Evolutionary conservation across 73 alveolate genomes (phyloP), one percentile per base, ranked within the genome.

Genomic region (Effrenium voratum): DNA sequence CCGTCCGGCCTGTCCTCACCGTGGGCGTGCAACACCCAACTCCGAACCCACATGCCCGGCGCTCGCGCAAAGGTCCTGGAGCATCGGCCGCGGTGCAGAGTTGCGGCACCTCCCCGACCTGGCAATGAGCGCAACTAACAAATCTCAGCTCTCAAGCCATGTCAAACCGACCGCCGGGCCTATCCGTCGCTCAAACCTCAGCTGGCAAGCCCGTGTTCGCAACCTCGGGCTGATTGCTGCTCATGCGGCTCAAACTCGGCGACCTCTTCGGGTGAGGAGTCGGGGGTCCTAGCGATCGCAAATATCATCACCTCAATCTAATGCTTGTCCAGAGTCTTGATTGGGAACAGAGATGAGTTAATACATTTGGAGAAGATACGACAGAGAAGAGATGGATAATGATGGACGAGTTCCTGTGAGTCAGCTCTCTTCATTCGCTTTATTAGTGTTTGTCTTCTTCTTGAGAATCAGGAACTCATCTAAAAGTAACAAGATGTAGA

Each of bases 81-180:
- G 73, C 96, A 63, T 28, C 68, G 75, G 75, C 96, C 96, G 32
- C 44, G 73, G 87, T 90, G 96, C 96, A 68, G 63, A 4, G 87
- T 90, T 4, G 96, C 96, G 22, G 86, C 66, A 45, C 96, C 96
- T n/a, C 96, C 96, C 49, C 81, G 50, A 41, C 95, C 95, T 87
- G 32, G 24, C 59, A 47, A 6, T 0, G 72, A 52, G 84, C 12
- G 22, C 34, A 59, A n/a, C 22, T 59, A 3, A n/a, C 73, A 19
- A 59, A 12, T 6, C 34, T n/a, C n/a, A n/a, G n/a, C n/a, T n/a
- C n/a, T n/a, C n/a, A n/a, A n/a, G n/a, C n/a, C 28, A 1, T 55
- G 4, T 2, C 72, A 1, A 5, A 32, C 72, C 28, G 72, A 57
- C 34, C 72, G 34, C 16, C 79, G 79, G 16, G 79, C 79, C 63